Evolutionary conservation across 2,329 filamentous ascomycete species (phyloP).

Genomic region (Verticillium nonalfalfae): DNA sequence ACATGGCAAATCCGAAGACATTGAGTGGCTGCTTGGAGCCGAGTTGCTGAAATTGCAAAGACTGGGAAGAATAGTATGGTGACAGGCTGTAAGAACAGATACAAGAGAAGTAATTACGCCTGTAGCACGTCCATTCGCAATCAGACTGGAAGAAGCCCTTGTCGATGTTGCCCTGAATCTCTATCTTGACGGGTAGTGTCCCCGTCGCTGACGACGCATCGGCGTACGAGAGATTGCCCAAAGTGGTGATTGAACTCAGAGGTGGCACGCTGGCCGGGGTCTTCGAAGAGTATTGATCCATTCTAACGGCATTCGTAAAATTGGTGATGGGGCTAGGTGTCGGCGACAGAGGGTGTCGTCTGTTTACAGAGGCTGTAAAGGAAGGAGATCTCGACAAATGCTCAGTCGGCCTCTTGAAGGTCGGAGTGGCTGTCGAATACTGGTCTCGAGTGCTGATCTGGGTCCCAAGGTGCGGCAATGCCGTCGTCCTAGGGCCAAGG

Average conservation of each 20-base stretch:
- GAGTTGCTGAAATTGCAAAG: constrained; percentile 42
- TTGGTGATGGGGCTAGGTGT: constrained; percentile 35
- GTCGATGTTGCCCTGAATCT: constrained; percentile 75
- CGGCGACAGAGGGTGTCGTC: constrained; percentile 47
- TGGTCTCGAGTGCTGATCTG: constrained; percentile 46
- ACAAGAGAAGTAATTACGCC: constrained; percentile 86
- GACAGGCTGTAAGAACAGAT: constrained; percentile 69
- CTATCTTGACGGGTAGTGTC: constrained; percentile 52
- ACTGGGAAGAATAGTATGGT: constrained; percentile 43
- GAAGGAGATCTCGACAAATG: constrained; percentile 45
- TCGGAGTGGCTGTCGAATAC: constrained; percentile 44
- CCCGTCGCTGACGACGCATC: constrained; percentile 28
- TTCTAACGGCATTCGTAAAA: constrained; percentile 39
- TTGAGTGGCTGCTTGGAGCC: constrained; percentile 48
- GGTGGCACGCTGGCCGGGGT: constrained; percentile 42
- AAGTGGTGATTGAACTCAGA: constrained; percentile 39
- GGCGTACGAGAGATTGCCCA: constrained; percentile 56
- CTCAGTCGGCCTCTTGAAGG: constrained; percentile 41
- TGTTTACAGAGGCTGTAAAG: constrained; percentile 33
- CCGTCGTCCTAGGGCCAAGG: constrained; percentile 47
- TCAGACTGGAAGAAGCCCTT: constrained; percentile 84
- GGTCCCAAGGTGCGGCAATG: constrained; percentile 43
- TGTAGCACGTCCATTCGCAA: constrained; percentile 85
- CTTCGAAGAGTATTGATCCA: constrained; percentile 40
- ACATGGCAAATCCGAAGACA: constrained; percentile 74